Evolutionary conservation across 2,329 filamentous ascomycete species (phyloP).

Genomic region (Talaromyces sp.): DNA sequence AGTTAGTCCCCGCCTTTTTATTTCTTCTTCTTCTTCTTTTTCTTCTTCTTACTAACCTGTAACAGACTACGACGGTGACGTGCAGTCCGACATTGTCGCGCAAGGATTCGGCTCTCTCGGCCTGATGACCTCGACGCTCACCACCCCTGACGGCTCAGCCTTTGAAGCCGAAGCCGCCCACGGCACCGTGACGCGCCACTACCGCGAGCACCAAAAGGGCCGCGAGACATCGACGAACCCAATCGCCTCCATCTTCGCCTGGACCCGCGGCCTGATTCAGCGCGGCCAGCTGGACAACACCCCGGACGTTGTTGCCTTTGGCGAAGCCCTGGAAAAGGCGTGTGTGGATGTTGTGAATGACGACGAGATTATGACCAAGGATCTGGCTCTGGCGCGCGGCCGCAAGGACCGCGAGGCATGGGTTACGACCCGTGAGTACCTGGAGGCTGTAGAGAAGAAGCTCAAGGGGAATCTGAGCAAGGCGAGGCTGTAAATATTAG

Average conservation of each 20-base stretch:
- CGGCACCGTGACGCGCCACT: slow-evolving; percentile 97
- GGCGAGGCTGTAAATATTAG: slow-evolving; percentile 18
- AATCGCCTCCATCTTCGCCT: slow-evolving; percentile 97
- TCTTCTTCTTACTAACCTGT: slow-evolving; percentile 10
- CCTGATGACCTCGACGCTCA: slow-evolving; percentile 96
- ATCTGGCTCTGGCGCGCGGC: slow-evolving; percentile 89
- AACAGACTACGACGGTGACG: slow-evolving; percentile 94
- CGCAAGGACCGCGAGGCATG: slow-evolving; percentile 79
- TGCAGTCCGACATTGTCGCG: slow-evolving; percentile 96
- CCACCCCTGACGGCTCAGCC: slow-evolving; percentile 93
- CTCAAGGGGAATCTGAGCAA: slow-evolving; percentile 66
- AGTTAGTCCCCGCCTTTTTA: slow-evolving; percentile 54
- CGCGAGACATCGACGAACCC: slow-evolving; percentile 97
- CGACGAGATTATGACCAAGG: slow-evolving; percentile 98
- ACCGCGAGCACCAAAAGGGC: slow-evolving; percentile 98
- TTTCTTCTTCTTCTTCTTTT: neutral
- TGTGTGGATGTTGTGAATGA: slow-evolving; percentile 91
- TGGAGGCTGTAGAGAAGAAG: slow-evolving; percentile 85
- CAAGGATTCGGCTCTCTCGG: slow-evolving; percentile 97
- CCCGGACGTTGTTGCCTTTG: slow-evolving; percentile 87
- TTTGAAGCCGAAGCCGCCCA: slow-evolving; percentile 98
- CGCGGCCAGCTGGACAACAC: slow-evolving; percentile 88
- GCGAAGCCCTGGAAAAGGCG: slow-evolving; percentile 85
- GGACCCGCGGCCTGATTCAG: slow-evolving; percentile 91
- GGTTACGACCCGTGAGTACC: slow-evolving; percentile 87